A percentile compares a stretch with the other conserved stretches of the same genome.
phyloP scores from a whole-genome alignment of 208 protist genomes.

The Trypanosoma platydactyli region DNA sequence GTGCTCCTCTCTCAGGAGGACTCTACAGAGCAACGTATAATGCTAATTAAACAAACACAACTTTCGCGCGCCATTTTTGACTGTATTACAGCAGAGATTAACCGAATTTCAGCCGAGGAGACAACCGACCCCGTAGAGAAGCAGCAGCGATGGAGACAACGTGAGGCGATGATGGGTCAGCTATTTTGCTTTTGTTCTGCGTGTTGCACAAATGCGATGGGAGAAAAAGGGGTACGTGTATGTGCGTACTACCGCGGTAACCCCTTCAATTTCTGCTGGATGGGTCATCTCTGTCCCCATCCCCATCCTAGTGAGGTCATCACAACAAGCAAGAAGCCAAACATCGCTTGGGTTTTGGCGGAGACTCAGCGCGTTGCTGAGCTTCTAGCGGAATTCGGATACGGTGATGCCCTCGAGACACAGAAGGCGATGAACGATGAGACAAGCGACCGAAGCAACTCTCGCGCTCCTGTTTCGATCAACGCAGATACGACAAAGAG shows the following conservation, averaged over 20 bases:
- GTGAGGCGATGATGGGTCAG: constrained; percentile 26
- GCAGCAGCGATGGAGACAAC: constrained; percentile 4
- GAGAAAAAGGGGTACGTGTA: constrained; percentile 17
- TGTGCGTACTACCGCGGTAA: constrained; percentile 28
- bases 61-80: constrained; percentile 29
- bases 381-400: constrained; percentile 14
- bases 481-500: neutral
- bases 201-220: constrained; percentile 8
- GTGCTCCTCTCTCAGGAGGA: constrained; percentile 64
- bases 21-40: neutral
- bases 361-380: neutral
- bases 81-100: constrained; percentile 23
- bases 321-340: no score
- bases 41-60: constrained; percentile 28
- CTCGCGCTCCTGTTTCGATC: neutral
- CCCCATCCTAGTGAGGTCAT: constrained; percentile 9
- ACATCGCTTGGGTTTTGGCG: neutral
- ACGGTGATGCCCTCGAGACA: neutral
- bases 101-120: constrained; percentile 2
- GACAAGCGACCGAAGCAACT: neutral
- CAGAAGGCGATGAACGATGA: neutral
- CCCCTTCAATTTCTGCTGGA: constrained; percentile 29
- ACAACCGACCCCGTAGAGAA: neutral
- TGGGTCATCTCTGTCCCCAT: constrained; percentile 32
- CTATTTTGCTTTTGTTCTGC: constrained; percentile 32